Conservation (phyloP, 768 basidiomycete genomes). For the Boletellus emodensis region DNA sequence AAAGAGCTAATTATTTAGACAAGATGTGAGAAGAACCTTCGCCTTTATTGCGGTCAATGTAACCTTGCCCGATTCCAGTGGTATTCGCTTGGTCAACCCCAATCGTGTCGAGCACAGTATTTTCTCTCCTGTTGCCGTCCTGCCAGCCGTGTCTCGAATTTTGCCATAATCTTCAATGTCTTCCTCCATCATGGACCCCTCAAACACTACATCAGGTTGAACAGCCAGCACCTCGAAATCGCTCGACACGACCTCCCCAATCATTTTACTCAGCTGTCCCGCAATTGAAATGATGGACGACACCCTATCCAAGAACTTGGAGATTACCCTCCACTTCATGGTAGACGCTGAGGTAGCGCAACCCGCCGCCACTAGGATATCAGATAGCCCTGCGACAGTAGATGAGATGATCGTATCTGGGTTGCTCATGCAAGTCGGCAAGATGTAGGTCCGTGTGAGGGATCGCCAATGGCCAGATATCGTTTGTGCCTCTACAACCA, state of each 20-base stretch:
- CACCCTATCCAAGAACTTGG: neutral
- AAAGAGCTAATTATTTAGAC: too few species aligned
- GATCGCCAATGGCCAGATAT: constrained; percentile 6
- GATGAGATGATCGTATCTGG: neutral
- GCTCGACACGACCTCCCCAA: constrained; percentile 3
- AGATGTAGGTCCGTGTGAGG: neutral
- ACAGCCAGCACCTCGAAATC: constrained; percentile 6
- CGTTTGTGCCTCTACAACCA: constrained; percentile 1
- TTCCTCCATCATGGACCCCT: neutral
- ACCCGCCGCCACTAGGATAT: constrained; percentile 2
- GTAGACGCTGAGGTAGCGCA: neutral
- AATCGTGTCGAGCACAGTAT: too few species aligned
- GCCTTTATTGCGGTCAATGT: too few species aligned
- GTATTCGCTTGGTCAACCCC: too few species aligned
- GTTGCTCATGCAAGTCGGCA: neutral
- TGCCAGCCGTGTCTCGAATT: too few species aligned
- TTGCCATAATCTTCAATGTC: neutral
- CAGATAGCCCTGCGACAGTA: neutral
- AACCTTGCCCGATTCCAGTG: too few species aligned
- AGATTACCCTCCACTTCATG: neutral
- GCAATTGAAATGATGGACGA: neutral
- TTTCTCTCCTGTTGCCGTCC: too few species aligned
- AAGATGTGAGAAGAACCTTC: too few species aligned
- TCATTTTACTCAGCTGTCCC: constrained; percentile 1
- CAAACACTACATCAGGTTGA: neutral